Evolutionary conservation across 78 protist species (phyloP), one percentile per base, ranked within the genome.

Genomic region (Speleostelium caveatum): DNA sequence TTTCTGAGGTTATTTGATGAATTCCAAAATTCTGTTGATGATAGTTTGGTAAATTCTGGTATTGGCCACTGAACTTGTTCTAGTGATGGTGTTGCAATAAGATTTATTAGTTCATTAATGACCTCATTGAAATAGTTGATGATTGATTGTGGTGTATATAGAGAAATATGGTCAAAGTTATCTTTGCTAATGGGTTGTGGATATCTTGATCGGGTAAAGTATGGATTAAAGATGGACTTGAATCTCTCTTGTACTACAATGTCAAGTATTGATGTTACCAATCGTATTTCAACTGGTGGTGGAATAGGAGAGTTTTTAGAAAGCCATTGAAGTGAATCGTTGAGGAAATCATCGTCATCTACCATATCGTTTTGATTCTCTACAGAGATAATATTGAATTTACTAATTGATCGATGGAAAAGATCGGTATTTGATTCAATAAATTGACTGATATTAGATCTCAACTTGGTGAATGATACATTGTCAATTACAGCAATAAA

Each of bases 31-130:
- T 14, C 21, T 32, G 33, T 69, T 17, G 65, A 53, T 30, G 32
- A 3, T 3, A 10, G 2, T 4, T 60, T 30, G 14, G 59, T 17
- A 69, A 69, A 83, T 21, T 83, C 91, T 16, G 80, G 73, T 22
- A 83, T 59, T 8, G 91, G 91, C 77, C 77, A 83, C 6, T 83
- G 72, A 32, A 69, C 59, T 1, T 71, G 35, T 60, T 68, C 26
- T 10, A 83, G 26, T 4, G 53, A 32, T 14, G 68, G 72, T n/a
- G 67, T 45, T 28, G 91, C 66, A 7, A 83, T 28, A 16, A 59
- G 60, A 2, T 4, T 28, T 32, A 49, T 21, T 24, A 83, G 65
- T 45, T 67, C 73, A 16, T 83, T 33, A 7, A 83, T 28, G 10
- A 60, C n/a, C 7, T 4, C 19, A 69, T 83, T 83, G 33, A n/a